Conservation (phyloP, 2,329 filamentous ascomycete species). For the Ceratocystiopsis minuta region DNA sequence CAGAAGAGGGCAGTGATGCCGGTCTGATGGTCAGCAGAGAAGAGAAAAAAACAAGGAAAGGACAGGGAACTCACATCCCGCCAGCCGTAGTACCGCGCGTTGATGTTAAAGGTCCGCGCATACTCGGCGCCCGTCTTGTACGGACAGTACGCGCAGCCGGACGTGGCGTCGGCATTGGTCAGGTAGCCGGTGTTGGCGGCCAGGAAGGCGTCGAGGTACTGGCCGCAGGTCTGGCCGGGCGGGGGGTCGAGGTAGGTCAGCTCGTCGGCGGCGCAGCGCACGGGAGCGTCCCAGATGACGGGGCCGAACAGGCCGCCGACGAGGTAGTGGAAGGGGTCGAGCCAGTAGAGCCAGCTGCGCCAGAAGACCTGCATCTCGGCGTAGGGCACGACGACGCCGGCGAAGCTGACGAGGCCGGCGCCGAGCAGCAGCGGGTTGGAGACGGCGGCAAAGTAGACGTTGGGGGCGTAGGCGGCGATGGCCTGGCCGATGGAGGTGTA, state of each 20-base stretch:
- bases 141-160: conserved; percentile 38
- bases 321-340: conserved; percentile 45
- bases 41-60: too few relatives aligned
- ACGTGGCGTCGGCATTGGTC: conserved; percentile 42
- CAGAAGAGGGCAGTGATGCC: conserved; percentile 40
- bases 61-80: conserved; percentile 28
- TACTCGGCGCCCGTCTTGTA: conserved; percentile 42
- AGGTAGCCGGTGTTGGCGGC: conserved; percentile 25
- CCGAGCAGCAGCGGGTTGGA: conserved; percentile 38
- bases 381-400: conserved; percentile 57
- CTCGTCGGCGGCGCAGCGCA: conserved; percentile 29
- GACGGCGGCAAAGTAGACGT: conserved; percentile 39
- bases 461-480: conserved; percentile 44
- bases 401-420: conserved; percentile 46
- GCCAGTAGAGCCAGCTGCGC: conserved; percentile 45
- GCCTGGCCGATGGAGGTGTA: conserved; percentile 45
- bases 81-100: conserved; percentile 47
- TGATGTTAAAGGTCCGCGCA: conserved; percentile 38
- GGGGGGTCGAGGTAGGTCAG: conserved; percentile 34
- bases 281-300: conserved; percentile 25
- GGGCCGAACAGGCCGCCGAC: conserved; percentile 38
- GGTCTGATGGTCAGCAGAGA: conserved; percentile 10
- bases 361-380: conserved; percentile 45
- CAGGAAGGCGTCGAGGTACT: conserved; percentile 38
- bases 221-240: conserved; percentile 31